A percentile compares a stretch with the other conserved stretches of the same genome.
These are phyloP conservation scores for Uncinocarpus reesii DNA, from an alignment of 2,329 filamentous ascomycete genomes.

Conservation along the genomic window DNA sequence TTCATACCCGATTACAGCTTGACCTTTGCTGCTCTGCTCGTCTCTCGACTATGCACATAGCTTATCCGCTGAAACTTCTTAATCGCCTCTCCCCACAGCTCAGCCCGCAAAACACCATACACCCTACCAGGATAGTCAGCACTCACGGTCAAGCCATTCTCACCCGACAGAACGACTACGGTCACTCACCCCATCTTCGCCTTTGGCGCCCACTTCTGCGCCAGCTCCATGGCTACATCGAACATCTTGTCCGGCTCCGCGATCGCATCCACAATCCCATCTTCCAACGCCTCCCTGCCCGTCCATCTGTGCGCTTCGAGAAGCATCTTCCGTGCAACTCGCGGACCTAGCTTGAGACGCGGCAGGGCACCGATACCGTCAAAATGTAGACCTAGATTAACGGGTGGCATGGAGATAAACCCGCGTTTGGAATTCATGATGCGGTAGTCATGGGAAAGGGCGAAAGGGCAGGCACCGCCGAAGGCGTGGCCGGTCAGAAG, in stretches of 20 bases:
- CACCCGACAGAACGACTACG: no score
- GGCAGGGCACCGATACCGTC: constrained; percentile 46
- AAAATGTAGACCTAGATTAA: constrained; percentile 47
- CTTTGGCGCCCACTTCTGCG: constrained; percentile 34
- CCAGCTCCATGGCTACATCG: constrained; percentile 37
- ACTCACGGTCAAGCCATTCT: no score
- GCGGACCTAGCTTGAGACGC: constrained; percentile 42
- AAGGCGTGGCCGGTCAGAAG: constrained; percentile 43
- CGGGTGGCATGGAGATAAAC: constrained; percentile 44
- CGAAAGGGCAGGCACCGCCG: constrained; percentile 41
- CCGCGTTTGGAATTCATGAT: constrained; percentile 40
- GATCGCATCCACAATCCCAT: constrained; percentile 46
- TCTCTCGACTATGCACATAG: constrained; percentile 43
- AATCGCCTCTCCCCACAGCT: constrained; percentile 46
- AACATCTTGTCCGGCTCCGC: constrained; percentile 43
- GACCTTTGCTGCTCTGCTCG: constrained; percentile 38
- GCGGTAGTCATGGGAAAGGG: constrained; percentile 40
- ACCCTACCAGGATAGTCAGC: constrained; percentile 32
- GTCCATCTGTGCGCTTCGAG: constrained; percentile 48
- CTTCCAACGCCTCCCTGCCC: constrained; percentile 40
- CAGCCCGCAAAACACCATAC: constrained; percentile 43
- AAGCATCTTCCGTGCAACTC: constrained; percentile 47
- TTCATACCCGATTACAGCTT: no score
- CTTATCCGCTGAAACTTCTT: constrained; percentile 43
- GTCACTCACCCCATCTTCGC: constrained; percentile 24